phyloP scores from a whole-genome alignment of 345 rosid genomes.

The Euclidium syriacum region DNA sequence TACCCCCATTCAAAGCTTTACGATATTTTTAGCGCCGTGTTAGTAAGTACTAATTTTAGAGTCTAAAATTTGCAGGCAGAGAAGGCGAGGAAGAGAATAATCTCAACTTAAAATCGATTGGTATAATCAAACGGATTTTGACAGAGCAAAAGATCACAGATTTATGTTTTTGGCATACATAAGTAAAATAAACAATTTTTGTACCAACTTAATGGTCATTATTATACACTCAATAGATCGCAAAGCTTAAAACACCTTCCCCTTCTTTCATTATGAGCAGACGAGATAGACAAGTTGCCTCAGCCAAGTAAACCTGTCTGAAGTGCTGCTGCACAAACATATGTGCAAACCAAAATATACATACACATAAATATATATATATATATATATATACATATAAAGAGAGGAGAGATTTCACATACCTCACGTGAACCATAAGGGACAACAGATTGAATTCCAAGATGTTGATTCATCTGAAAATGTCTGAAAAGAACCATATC shows the following conservation, averaged over 20 bases:
- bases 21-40: background rate
- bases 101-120: constrained; percentile 2
- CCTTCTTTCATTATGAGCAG: no score
- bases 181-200: no score
- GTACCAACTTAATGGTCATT: no score
- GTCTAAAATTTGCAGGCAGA: constrained; percentile 24
- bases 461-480: constrained; percentile 13
- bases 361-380: no score
- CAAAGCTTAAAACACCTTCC: no score
- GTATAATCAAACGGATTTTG: background rate
- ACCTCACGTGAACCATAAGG: constrained; percentile 19
- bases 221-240: no score
- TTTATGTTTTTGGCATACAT: background rate
- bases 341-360: constrained; percentile 9
- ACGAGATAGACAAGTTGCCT: no score
- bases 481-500: background rate
- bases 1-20: background rate
- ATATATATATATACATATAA: no score
- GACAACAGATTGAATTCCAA: background rate
- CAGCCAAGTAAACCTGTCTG: background rate
- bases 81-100: constrained; percentile 21
- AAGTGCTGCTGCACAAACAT: background rate
- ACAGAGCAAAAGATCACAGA: no score
- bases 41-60: background rate
- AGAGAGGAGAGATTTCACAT: background rate